Evolutionary conservation across 2,329 filamentous ascomycete genomes (phyloP).

Genomic region (Sordariomycetes sp.): DNA sequence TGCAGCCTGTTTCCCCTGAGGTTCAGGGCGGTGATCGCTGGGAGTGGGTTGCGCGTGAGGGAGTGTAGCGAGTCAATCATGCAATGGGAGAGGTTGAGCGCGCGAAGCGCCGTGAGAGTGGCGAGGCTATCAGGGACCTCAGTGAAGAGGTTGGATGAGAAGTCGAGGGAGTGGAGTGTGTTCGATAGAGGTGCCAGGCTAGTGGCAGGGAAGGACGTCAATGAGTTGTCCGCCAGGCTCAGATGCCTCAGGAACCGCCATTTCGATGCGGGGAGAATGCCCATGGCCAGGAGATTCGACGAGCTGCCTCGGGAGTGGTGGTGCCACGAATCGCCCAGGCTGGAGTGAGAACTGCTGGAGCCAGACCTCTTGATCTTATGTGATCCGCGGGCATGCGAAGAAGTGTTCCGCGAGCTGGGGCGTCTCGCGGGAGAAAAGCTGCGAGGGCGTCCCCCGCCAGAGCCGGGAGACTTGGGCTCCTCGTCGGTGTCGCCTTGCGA

Average conservation of each 20-base stretch:
- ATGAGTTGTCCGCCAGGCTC: constrained; percentile 80
- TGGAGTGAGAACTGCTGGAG: constrained; percentile 87
- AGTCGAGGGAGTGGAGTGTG: constrained; percentile 81
- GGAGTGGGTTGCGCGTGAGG: constrained; percentile 72
- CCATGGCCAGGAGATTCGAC: constrained; percentile 63
- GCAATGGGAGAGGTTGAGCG: constrained; percentile 88
- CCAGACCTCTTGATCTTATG: constrained; percentile 77
- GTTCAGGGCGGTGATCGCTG: constrained; percentile 88
- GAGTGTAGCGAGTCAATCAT: constrained; percentile 96
- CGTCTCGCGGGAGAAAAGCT: constrained; percentile 79
- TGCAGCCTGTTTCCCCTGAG: constrained; percentile 78
- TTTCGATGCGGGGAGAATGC: constrained; percentile 70
- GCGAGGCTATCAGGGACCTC: constrained; percentile 89
- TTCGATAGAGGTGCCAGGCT: constrained; percentile 76
- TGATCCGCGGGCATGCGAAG: constrained; percentile 54
- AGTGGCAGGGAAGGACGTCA: constrained; percentile 66
- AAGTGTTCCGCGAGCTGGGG: constrained; percentile 61
- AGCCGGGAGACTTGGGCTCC: constrained; percentile 18
- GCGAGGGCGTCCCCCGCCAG: constrained; percentile 36
- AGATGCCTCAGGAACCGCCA: constrained; percentile 93
- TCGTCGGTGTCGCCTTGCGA: constrained; percentile 32
- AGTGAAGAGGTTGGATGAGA: constrained; percentile 88
- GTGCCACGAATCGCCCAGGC: constrained; percentile 53
- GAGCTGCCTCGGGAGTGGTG: constrained; percentile 55
- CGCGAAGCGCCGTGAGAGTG: constrained; percentile 75